Evolutionary conservation across 495 filamentous ascomycete species (phyloP).

Genomic region (Neurospora discreta): DNA sequence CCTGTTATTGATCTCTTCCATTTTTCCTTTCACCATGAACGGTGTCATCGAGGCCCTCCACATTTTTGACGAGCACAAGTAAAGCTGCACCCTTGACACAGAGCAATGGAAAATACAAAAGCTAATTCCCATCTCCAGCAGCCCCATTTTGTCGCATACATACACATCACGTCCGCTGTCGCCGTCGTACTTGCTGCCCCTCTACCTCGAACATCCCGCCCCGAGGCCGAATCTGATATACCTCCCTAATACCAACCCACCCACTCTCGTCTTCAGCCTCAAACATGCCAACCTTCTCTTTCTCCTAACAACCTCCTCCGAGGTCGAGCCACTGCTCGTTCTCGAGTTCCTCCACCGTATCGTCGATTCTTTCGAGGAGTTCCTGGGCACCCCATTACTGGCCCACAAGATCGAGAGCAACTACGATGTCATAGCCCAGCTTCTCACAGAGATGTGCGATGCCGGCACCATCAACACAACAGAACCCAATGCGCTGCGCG

Average conservation of each 20-base stretch:
- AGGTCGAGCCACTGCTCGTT: constrained; percentile 86
- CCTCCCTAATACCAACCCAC: constrained; percentile 65
- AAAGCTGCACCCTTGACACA: constrained; percentile 13
- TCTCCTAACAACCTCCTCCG: constrained; percentile 67
- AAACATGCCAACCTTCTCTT: constrained; percentile 80
- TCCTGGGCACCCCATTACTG: constrained; percentile 79
- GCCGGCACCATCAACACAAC: constrained; percentile 81
- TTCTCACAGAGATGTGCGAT: constrained; percentile 95
- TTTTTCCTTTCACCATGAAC: constrained; percentile 43
- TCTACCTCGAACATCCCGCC: constrained; percentile 74
- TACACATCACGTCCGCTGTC: constrained; percentile 67
- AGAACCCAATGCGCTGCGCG: constrained; percentile 84
- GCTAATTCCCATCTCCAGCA: constrained; percentile 9
- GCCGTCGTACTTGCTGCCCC: constrained; percentile 61
- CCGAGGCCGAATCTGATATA: constrained; percentile 84
- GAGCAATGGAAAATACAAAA: not conserved
- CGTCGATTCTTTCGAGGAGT: constrained; percentile 89
- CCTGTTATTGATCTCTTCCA: not conserved
- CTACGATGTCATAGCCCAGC: constrained; percentile 91
- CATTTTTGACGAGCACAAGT: constrained; percentile 92
- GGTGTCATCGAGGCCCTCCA: constrained; percentile 89
- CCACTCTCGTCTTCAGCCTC: constrained; percentile 84
- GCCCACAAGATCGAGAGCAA: constrained; percentile 73
- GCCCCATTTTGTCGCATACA: constrained; percentile 42
- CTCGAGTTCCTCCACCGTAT: constrained; percentile 91